Conservation (phyloP, 2,329 filamentous ascomycete species). For the Penicillium vulpinum region DNA sequence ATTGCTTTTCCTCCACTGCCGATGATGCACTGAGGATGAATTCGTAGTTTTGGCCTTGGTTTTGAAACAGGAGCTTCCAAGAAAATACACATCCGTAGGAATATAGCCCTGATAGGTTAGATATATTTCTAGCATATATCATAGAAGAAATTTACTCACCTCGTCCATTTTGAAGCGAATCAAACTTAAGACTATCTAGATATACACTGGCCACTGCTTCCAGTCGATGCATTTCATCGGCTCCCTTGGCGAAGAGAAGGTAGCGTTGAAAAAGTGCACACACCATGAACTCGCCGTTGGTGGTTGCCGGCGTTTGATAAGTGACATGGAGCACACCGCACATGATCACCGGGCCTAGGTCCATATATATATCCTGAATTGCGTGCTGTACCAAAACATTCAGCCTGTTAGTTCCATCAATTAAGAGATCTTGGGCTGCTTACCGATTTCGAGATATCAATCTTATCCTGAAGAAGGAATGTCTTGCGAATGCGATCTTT, state of each 20-base stretch:
- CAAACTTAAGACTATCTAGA: conserved; percentile 47
- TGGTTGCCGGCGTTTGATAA: conserved; percentile 69
- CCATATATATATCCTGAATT: conserved; percentile 63
- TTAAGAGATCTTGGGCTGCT: conserved; percentile 20
- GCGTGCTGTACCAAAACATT: conserved; percentile 23
- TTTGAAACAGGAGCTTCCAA: conserved; percentile 88
- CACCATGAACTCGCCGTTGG: conserved; percentile 79
- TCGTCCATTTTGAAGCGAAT: conserved; percentile 37
- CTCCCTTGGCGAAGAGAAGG: conserved; percentile 70
- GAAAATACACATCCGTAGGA: conserved; percentile 84
- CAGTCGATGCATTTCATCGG: conserved; percentile 67
- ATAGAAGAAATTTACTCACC: conserved; percentile 32
- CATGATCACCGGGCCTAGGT: conserved; percentile 75
- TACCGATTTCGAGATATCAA: conserved; percentile 73
- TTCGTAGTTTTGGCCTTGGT: conserved; percentile 74
- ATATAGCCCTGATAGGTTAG: conserved; percentile 65
- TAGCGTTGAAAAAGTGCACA: conserved; percentile 81
- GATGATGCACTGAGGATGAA: conserved; percentile 85
- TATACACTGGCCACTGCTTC: conserved; percentile 73
- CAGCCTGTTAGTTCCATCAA: background rate
- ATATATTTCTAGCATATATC: background rate
- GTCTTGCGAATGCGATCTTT: conserved; percentile 75
- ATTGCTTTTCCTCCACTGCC: conserved; percentile 73
- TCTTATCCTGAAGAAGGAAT: conserved; percentile 78
- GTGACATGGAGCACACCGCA: conserved; percentile 83